Percentiles rank a stretch among this genome's conserved stretches.
Evolutionary conservation across 2,329 filamentous ascomycete genomes (phyloP).

Genomic region (Ilyonectria mors-panacis): DNA sequence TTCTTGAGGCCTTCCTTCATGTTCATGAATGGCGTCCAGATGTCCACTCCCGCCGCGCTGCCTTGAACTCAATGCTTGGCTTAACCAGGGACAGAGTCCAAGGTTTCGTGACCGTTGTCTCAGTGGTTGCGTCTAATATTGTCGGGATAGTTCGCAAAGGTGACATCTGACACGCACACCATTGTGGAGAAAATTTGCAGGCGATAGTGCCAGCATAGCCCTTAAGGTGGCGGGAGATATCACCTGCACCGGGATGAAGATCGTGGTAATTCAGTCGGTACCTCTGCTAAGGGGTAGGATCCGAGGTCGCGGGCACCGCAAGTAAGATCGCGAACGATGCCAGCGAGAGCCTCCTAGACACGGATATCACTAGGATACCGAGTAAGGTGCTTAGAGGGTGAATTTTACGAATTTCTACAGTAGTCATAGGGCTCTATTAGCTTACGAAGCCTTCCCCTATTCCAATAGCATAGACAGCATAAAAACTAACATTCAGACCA

Average conservation of each 20-base stretch:
- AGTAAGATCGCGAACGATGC: not conserved
- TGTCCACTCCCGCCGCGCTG: conserved; percentile 5
- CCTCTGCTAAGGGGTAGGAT: not conserved
- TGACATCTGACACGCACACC: not conserved
- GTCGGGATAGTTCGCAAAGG: not conserved
- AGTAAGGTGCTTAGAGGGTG: not conserved
- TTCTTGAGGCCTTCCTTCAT: not conserved
- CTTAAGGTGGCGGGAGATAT: not conserved
- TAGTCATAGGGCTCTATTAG: no score
- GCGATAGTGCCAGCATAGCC: not conserved
- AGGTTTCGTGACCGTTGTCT: not conserved
- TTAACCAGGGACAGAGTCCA: not conserved
- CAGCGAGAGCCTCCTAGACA: not conserved
- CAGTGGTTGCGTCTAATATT: conserved; percentile 1
- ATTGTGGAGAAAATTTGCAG: conserved; percentile 1
- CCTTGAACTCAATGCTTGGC: conserved; percentile 2
- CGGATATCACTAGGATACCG: not conserved
- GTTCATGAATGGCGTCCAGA: conserved; percentile 2
- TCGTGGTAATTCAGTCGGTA: not conserved
- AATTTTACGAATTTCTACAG: no score
- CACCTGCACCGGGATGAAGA: not conserved
- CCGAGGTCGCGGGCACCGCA: not conserved
- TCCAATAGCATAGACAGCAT: no score
- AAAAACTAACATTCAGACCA: no score
- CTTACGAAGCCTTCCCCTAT: no score